A percentile compares a stretch with the other conserved stretches of the same genome.
Conservation (phyloP, 306 rosid genomes). For the Cicer bijugum region DNA sequence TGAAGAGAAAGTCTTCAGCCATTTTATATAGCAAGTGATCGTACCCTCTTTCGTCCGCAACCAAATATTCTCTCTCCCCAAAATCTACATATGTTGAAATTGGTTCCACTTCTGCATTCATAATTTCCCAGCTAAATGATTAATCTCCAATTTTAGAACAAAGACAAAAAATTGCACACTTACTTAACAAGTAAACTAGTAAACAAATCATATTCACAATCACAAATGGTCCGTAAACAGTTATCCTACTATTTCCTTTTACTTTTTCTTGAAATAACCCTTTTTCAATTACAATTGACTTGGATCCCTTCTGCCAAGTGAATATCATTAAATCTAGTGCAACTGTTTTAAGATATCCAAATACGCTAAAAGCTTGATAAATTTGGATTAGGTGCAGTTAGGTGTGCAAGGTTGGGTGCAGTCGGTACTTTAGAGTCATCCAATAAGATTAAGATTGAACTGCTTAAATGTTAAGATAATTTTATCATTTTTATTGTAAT, state of each 20-base stretch:
- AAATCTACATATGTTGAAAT: slow-evolving; percentile 79
- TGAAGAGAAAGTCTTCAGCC: slow-evolving; percentile 75
- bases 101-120: slow-evolving; percentile 88
- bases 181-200: background rate
- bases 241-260: background rate
- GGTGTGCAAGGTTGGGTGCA: too few species aligned
- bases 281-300: background rate
- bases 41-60: slow-evolving; percentile 93
- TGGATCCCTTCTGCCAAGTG: too few species aligned
- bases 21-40: slow-evolving; percentile 78
- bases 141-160: slow-evolving; percentile 30
- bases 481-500: too few species aligned
- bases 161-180: background rate
- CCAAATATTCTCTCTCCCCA: slow-evolving; percentile 85
- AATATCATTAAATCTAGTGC: too few species aligned
- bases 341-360: too few species aligned
- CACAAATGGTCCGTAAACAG: slow-evolving; percentile 4
- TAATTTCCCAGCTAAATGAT: slow-evolving; percentile 29
- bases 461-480: too few species aligned
- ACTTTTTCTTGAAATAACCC: background rate
- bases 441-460: too few species aligned
- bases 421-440: too few species aligned
- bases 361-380: too few species aligned
- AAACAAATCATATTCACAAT: background rate
- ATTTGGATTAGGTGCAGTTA: too few species aligned